Base-by-base conservation (phyloP, 192 early-diverging fungal genomes). In the Backusella luteola region DNA sequence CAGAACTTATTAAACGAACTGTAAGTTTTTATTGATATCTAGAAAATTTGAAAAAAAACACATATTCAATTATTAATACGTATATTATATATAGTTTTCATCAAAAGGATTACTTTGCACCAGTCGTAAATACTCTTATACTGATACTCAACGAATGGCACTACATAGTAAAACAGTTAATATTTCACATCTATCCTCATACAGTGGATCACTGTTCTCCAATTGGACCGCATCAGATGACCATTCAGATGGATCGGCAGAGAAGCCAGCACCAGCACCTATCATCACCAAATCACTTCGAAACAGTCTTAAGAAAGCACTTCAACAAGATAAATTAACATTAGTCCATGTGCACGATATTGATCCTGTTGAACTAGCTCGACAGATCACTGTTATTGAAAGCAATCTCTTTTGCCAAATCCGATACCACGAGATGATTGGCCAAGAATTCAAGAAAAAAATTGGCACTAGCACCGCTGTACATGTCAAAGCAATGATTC, bases 331-430 rank as follows among this genome's bases (percentile, higher is more conserved):
- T 39, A 41, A 44, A n/a, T 83, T 89, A 39, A 71, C 88, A 79
- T 76, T 81, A 44, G 70, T 82, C 69, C 67, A 80, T 52, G 70
- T 80, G 4, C 81, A 90, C 32, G 92, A 96, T 32, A 75, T 96
- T 34, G 91, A 92, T 52, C 89, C 94, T 1, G 41, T 89, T 7
- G 94, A 96, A 81, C 85, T 96, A 0, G 95, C 95, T 1, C 88
- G 94, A 70, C 95, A 96, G 81, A 78, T 96, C 35, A 96, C 95
- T 8, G 83, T 96, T 6, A 87, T 95, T 85, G 93, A 95, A 70
- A 88, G 85, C 73, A 83, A 80, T 38, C 84, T 89, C 67, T 96
- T 89, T 74, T 85, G 87, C 75, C 83, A 86, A 75, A 90, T 96
- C 77, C 85, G 87, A 67, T 91, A 92, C 11, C 80, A 79, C 46